Evolutionary conservation across 306 rosid genomes (phyloP), one percentile per base, ranked within the genome.

Genomic region (Arachis hypogaea): DNA sequence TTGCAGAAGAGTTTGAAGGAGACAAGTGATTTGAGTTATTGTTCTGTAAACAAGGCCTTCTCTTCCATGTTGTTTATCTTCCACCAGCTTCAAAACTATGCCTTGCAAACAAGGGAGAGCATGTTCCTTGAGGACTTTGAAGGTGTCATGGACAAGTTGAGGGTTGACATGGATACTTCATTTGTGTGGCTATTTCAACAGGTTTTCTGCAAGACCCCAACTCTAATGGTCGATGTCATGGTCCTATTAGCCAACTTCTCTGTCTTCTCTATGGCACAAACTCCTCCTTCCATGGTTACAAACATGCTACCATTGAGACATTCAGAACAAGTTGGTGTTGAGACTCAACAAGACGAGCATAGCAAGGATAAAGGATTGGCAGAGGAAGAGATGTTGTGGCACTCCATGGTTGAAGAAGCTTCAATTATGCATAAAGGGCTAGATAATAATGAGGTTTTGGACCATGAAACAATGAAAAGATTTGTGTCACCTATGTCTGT

Each of bases 111-210:
- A 2, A 89, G 83, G 80, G 92, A 85, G 68, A 66, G 49, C 6
- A 72, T 86, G 14, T 71, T 44, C 73, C 56, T 72, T 71, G 97
- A 86, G 77, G 88, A 91, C 61, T 82, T 87, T 60, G 77, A 79
- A 50, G 85, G 82, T 66, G 73, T 85, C 10, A 76, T 87, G 42
- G 64, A 76, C 12, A 87, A 83, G 68, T 63, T 85, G 55, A 72
- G 70, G 73, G 84, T 83, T 30, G 97, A 90, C 14, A 81, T 87
- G 83, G 86, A 87, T 68, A 85, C 76, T 52, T 89, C 98, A 9
- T 90, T 89, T 59, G 90, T 86, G 1, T 91, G 96, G 93, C 59
- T 91, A 16, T 93, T 93, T 51, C 93, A 89, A 73, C 88, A 85
- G 63, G 92, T 93, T 52, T 86, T 89, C 56, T 85, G 86, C 3